These are phyloP conservation scores for Chlamydomonas sp. DNA, from an alignment of 139 green algal species.

Conservation along the genomic window DNA sequence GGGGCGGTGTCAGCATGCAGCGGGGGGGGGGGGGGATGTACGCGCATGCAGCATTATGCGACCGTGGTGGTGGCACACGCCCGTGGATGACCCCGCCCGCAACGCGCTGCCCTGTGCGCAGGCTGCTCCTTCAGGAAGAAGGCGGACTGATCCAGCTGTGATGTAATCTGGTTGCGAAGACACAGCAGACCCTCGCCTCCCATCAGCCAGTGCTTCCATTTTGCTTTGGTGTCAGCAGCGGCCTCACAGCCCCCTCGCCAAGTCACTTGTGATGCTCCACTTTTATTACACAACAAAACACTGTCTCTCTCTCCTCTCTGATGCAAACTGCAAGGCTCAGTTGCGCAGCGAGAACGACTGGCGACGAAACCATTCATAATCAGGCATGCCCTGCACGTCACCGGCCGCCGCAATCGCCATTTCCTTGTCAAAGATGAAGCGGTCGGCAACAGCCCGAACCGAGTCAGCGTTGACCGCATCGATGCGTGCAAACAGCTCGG, in stretches of 20 bases:
- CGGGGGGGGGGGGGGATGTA: too few relatives aligned
- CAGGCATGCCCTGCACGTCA: slow-evolving; percentile 80
- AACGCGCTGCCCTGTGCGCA: neutral
- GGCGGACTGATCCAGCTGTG: slow-evolving; percentile 1
- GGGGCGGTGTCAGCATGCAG: too few relatives aligned
- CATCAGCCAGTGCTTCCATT: too few relatives aligned
- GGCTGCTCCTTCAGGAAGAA: slow-evolving; percentile 16
- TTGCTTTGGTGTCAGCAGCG: too few relatives aligned
- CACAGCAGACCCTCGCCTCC: too few relatives aligned
- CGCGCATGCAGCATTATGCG: neutral
- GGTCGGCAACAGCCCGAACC: slow-evolving; percentile 76
- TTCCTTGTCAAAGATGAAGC: slow-evolving; percentile 86
- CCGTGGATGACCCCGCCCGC: neutral
- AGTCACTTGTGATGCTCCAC: too few relatives aligned
- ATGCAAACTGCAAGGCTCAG: too few relatives aligned
- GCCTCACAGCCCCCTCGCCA: too few relatives aligned
- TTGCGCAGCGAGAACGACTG: too few relatives aligned
- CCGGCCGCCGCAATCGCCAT: slow-evolving; percentile 83
- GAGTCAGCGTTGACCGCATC: slow-evolving; percentile 83
- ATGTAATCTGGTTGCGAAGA: too few relatives aligned
- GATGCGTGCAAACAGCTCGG: slow-evolving; percentile 95
- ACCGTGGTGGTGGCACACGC: neutral
- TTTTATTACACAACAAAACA: too few relatives aligned
- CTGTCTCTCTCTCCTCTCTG: too few relatives aligned
- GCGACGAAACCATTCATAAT: slow-evolving; percentile 98